These are phyloP conservation scores for Solanum sitiens DNA, from an alignment of 257 asterid genomes.

Conservation along the genomic window DNA sequence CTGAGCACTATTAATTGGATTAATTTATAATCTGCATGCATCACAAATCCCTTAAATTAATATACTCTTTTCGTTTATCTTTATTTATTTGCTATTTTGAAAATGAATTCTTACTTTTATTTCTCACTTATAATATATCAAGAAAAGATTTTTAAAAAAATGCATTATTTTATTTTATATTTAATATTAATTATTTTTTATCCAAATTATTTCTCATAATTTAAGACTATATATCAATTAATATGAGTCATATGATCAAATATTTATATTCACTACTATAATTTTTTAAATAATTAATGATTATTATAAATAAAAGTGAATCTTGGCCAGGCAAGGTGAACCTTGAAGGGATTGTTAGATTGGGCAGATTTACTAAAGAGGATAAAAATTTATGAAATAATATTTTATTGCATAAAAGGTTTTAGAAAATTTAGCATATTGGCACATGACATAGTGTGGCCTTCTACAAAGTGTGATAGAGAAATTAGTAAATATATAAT, in stretches of 20 bases:
- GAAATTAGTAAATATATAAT: neutral
- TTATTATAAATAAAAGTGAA: too few relatives aligned
- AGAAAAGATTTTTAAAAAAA: too few relatives aligned
- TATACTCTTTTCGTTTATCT: neutral
- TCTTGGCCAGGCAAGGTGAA: neutral
- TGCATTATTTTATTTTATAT: too few relatives aligned
- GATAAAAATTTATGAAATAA: neutral
- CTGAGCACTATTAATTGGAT: neutral
- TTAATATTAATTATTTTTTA: too few relatives aligned
- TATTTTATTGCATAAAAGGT: neutral
- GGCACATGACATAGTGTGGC: neutral
- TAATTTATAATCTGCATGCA: neutral
- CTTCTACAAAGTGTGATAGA: neutral
- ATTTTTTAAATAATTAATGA: too few relatives aligned
- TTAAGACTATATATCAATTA: too few relatives aligned
- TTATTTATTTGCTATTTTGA: too few relatives aligned
- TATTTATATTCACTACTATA: neutral
- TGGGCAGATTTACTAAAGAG: neutral
- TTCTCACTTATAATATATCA: neutral
- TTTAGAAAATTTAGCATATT: neutral
- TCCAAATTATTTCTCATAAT: too few relatives aligned
- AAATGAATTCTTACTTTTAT: too few relatives aligned
- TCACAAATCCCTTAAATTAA: neutral
- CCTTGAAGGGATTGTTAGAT: neutral
- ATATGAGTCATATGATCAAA: too few relatives aligned